Evolutionary conservation across 2,329 filamentous ascomycete species (phyloP), one percentile per base, ranked within the genome.

Genomic region (Venturia oleaginea): DNA sequence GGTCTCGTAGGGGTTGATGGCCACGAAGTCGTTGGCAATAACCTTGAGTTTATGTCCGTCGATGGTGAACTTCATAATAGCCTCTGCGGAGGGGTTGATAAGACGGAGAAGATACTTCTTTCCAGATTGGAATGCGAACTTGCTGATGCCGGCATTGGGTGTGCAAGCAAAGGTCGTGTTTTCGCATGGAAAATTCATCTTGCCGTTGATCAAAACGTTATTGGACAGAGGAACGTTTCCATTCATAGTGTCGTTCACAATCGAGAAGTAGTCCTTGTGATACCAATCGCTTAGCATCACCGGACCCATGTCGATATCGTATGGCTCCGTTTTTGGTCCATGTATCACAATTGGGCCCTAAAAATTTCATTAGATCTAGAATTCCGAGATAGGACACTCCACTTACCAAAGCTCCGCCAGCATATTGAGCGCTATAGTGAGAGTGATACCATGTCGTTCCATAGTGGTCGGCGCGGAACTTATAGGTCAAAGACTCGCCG

Each of bases 11-110:
- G 78, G 78, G 34, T 71, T 65, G 43, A 79, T 72, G 2, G 77
- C 75, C 4, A 80, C 73, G 40, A 76, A 75, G 66, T 80, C 78
- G 37, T 74, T 71, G 6, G 74, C 75, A 54, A 80, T 77, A 65
- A 80, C 73, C 5, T 71, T 76, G 69, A 80, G 68, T 4, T 70
- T 76, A 68, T 79, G 77, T 46, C 75, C 74, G 65, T 80, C 78
- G 40, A 80, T 75, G 66, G 71, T 73, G 68, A 80, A 78, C 63
- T 77, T 76, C 68, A 73, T 74, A n/a, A 74, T 72, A 0, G 72
- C 75, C 61, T 76, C 76, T 24, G 76, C 73, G 6, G 75, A 76
- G 24, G 71, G 71, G 61, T 80, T 80, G 62, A 79, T 75, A 8
- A 80, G 67, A 5, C 78, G 72, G 7, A 80, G 69, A 3, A 74